Evolutionary conservation across 331 rosid genomes (phyloP).

Genomic region (Malus hybrid): DNA sequence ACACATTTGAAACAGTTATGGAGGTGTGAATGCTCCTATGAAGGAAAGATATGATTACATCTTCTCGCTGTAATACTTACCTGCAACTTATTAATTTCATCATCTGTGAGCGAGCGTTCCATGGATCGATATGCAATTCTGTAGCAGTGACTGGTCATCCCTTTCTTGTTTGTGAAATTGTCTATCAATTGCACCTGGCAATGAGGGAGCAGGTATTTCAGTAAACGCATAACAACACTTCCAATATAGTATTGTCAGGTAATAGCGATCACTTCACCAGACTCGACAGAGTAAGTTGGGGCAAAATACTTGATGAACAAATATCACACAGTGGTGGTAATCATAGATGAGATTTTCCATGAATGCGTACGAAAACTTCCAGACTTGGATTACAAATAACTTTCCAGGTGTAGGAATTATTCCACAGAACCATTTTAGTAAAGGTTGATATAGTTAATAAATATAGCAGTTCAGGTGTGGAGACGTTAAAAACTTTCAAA

Average conservation of each 20-base stretch:
- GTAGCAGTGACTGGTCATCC: constrained; percentile 94
- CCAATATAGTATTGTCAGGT: background rate
- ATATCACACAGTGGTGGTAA: background rate
- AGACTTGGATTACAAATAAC: background rate
- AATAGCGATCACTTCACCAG: background rate
- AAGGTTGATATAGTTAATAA: background rate
- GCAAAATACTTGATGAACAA: background rate
- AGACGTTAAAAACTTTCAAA: background rate
- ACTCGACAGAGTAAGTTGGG: background rate
- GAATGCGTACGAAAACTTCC: background rate
- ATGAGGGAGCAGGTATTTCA: background rate
- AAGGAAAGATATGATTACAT: background rate
- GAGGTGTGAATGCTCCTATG: constrained; percentile 6
- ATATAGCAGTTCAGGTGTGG: background rate
- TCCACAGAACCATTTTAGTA: background rate
- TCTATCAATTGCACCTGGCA: constrained; percentile 78
- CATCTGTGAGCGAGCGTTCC: constrained; percentile 96
- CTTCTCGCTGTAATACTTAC: constrained; percentile 20
- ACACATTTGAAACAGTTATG: constrained; percentile 1
- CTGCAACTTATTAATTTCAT: constrained; percentile 85
- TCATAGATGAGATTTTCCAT: background rate
- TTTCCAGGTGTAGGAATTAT: background rate
- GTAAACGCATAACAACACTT: background rate
- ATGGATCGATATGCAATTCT: constrained; percentile 85
- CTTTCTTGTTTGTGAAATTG: constrained; percentile 93